phyloP scores from a whole-genome alignment of 495 filamentous ascomycete species.

The Letharia columbiana region DNA sequence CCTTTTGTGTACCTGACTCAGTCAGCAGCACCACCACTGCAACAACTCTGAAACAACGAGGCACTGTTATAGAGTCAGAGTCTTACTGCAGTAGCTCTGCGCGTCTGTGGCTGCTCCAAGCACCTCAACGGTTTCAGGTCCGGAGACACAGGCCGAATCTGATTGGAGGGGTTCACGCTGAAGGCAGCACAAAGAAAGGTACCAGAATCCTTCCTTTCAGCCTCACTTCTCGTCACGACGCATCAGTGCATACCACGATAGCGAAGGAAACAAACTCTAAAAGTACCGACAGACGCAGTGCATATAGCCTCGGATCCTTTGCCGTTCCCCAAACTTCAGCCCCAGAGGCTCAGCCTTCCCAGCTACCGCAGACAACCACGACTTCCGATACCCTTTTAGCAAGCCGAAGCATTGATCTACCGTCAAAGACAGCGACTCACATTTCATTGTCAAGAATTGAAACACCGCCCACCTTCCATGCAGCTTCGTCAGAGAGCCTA shows the following conservation, averaged over 20 bases:
- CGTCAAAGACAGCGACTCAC: neutral
- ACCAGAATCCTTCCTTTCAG: constrained; percentile 3
- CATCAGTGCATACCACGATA: neutral
- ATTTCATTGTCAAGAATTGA: neutral
- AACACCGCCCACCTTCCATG: neutral
- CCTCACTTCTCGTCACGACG: neutral
- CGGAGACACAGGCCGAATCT: neutral
- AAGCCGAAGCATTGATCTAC: neutral
- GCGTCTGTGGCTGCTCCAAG: constrained; percentile 1
- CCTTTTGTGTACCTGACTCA: constrained; percentile 5
- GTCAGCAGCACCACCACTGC: constrained; percentile 8
- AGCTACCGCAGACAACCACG: neutral
- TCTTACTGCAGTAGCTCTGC: neutral
- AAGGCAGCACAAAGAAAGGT: constrained; percentile 13
- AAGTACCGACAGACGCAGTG: neutral
- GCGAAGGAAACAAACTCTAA: neutral
- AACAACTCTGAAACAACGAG: constrained; percentile 6
- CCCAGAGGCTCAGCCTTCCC: neutral
- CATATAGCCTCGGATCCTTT: neutral
- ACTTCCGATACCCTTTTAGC: neutral
- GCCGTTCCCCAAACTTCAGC: neutral
- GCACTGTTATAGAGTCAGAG: neutral
- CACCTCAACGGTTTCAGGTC: neutral
- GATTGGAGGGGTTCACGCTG: constrained; percentile 14
- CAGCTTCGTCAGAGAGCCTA: neutral